These are phyloP conservation scores for Tetrastigma voinierianum DNA, from an alignment of 164 flowering plant genomes.

Conservation along the genomic window DNA sequence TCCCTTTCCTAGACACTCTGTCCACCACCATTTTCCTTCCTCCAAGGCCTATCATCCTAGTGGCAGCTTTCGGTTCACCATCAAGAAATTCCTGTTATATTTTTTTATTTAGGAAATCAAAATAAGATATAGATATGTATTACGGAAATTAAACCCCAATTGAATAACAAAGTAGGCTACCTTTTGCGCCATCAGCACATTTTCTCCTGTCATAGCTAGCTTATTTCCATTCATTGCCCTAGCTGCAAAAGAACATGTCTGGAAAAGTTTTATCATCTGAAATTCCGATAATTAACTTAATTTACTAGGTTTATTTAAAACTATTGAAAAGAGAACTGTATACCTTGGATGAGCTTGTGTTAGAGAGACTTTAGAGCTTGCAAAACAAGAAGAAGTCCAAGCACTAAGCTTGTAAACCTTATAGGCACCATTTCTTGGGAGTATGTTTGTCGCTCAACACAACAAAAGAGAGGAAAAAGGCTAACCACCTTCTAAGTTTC, in stretches of 20 bases:
- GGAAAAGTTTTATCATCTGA: neutral
- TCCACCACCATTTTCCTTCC: constrained; percentile 21
- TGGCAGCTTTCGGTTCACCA: neutral
- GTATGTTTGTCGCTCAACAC: neutral
- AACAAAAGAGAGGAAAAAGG: constrained; percentile 10
- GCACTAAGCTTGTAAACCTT: constrained; percentile 25
- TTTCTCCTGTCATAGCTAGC: neutral
- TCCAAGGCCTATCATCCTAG: constrained; percentile 5
- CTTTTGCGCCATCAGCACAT: constrained; percentile 4
- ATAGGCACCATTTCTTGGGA: constrained; percentile 27
- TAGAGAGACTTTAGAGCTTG: constrained; percentile 19
- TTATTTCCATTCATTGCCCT: neutral
- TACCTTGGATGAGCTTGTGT: constrained; percentile 40
- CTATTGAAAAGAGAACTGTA: neutral
- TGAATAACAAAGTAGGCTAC: neutral
- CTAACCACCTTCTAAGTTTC: constrained; percentile 5
- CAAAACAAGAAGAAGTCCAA: constrained; percentile 36
- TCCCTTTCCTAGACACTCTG: neutral
- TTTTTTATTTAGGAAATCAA: neutral
- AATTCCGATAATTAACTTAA: neutral
- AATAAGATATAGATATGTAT: neutral
- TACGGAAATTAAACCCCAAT: too few species aligned
- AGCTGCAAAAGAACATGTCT: neutral
- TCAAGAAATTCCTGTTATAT: constrained; percentile 1
- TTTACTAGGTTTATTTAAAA: neutral